Percentiles rank a stretch among this genome's conserved stretches.
These are phyloP conservation scores for Pseudozyma tsukubaensis DNA, from an alignment of 1,284 basidiomycete genomes.

Conservation along the genomic window DNA sequence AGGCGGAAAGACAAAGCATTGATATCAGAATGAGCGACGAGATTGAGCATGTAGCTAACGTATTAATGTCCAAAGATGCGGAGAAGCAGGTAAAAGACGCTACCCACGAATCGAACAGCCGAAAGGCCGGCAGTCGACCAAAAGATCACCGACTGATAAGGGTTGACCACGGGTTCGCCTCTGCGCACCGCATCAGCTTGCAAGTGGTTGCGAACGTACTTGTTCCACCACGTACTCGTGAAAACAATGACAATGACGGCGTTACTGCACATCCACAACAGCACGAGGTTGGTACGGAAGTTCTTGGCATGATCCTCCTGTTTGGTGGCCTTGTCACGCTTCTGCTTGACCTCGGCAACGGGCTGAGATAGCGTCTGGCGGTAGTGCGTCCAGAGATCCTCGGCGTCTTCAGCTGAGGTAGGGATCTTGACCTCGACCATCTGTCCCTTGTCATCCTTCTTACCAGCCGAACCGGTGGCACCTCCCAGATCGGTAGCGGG, in stretches of 20 bases:
- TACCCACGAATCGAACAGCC: conserved; percentile 50
- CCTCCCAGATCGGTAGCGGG: conserved; percentile 61
- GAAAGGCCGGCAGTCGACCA: conserved; percentile 51
- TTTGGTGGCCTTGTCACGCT: conserved; percentile 55
- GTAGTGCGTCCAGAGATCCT: conserved; percentile 65
- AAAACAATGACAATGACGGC: conserved; percentile 59
- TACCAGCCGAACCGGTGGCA: conserved; percentile 43
- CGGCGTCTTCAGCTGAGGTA: conserved; percentile 57
- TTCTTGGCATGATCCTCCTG: conserved; percentile 71
- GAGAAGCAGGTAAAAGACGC: conserved; percentile 45
- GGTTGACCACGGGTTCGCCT: conserved; percentile 43
- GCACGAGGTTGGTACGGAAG: conserved; percentile 89
- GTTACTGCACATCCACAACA: conserved; percentile 76
- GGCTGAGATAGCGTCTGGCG: conserved; percentile 59
- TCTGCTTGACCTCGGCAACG: conserved; percentile 31
- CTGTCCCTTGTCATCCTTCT: conserved; percentile 47
- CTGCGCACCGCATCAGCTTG: conserved; percentile 21
- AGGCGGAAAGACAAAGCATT: not conserved
- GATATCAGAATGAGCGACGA: not conserved
- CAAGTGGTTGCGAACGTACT: conserved; percentile 40
- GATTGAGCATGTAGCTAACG: not conserved
- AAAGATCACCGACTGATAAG: conserved; percentile 48
- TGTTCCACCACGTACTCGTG: conserved; percentile 51
- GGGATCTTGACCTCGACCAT: conserved; percentile 65
- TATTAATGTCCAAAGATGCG: conserved; percentile 50